Conservation (phyloP, 2,329 filamentous ascomycete genomes). For the Calonectria multiphialidica region DNA sequence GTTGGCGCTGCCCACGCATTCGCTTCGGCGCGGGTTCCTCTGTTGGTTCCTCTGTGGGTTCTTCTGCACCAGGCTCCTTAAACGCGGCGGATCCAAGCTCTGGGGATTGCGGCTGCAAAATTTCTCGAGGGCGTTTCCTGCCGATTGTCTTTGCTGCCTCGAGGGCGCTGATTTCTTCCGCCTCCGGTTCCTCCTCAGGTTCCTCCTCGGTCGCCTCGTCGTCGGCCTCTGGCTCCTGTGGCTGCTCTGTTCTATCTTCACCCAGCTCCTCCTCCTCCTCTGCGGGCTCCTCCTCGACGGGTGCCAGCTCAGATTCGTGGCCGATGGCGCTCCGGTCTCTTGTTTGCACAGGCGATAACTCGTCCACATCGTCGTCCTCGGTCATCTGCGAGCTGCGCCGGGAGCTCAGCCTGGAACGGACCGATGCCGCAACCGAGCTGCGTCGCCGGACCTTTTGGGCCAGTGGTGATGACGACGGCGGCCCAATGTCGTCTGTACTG, state of each 20-base stretch:
- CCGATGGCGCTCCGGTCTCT: conserved; percentile 18
- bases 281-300: conserved; percentile 16
- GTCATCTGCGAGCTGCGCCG: conserved; percentile 35
- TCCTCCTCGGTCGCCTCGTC: conserved; percentile 41
- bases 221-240: conserved; percentile 22
- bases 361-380: conserved; percentile 43
- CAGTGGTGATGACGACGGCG: conserved; percentile 56
- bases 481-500: conserved; percentile 44
- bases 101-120: conserved; percentile 53
- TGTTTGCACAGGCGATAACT: conserved; percentile 48
- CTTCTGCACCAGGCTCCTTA: conserved; percentile 44
- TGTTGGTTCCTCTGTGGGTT: conserved; percentile 44
- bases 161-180: conserved; percentile 57
- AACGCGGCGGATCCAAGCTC: conserved; percentile 53
- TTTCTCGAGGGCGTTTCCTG: conserved; percentile 57
- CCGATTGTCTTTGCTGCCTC: conserved; percentile 58
- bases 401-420: conserved; percentile 45
- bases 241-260: background rate
- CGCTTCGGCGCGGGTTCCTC: conserved; percentile 53
- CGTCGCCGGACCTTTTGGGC: conserved; percentile 54
- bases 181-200: conserved; percentile 40
- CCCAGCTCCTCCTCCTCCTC: conserved; percentile 21
- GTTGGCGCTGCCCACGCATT: conserved; percentile 44
- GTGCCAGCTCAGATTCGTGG: conserved; percentile 27
- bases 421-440: conserved; percentile 47